Evolutionary conservation across 371 early-diverging fungal species (phyloP).

Genomic region (Chytridium lagenaria): DNA sequence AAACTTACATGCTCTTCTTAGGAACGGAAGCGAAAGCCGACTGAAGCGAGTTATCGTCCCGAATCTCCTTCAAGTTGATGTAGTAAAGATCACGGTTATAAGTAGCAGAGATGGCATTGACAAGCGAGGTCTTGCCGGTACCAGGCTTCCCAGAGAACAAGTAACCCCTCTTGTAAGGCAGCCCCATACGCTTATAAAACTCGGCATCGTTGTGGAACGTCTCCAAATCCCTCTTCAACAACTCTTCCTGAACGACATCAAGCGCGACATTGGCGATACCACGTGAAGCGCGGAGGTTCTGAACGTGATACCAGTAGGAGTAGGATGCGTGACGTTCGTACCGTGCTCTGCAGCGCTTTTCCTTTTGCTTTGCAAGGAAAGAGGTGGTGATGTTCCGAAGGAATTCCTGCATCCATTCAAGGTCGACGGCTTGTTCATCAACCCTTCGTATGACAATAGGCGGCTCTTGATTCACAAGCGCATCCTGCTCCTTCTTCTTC

Average conservation of each 20-base stretch:
- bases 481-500: constrained; percentile 23
- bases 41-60: constrained; percentile 68
- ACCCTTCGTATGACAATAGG: constrained; percentile 44
- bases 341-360: constrained; percentile 33
- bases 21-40: constrained; percentile 73
- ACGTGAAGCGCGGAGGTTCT: constrained; percentile 38
- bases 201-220: constrained; percentile 57
- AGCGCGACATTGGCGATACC: constrained; percentile 59
- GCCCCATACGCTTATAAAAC: constrained; percentile 66
- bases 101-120: constrained; percentile 78
- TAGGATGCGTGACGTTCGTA: constrained; percentile 31
- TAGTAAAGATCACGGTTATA: constrained; percentile 75
- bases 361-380: constrained; percentile 29
- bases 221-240: constrained; percentile 54
- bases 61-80: constrained; percentile 71
- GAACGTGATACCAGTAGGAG: constrained; percentile 36
- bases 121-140: constrained; percentile 85
- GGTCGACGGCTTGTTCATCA: constrained; percentile 24
- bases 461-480: constrained; percentile 37
- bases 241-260: constrained; percentile 52
- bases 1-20: constrained; percentile 65
- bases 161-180: constrained; percentile 76
- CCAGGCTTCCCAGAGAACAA: constrained; percentile 82
- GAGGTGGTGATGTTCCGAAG: constrained; percentile 29
- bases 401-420: constrained; percentile 37